Base-by-base conservation (phyloP, 2,329 filamentous ascomycete genomes). In the Fusarium veterinarium region DNA sequence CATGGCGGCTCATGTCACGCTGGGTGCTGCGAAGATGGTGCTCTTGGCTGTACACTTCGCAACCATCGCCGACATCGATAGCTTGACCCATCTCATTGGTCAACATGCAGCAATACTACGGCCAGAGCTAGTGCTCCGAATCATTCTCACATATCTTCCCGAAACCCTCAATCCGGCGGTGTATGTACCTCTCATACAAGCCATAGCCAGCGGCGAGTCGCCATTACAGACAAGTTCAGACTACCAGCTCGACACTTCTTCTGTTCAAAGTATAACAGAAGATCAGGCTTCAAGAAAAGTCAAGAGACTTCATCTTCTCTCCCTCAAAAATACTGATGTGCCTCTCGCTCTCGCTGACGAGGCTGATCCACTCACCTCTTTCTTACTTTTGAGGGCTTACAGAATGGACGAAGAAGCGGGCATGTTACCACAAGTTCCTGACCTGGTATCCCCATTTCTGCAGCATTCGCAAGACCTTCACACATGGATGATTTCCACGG, bases 131-230 rank as follows among this genome's bases (percentile, higher is more conserved):
- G 79, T 93, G 30, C 85, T 96, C 64, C 90, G 92, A 48, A 90
- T 96, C 59, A 83, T 97, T 28, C 86, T 97, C 49, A 93, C 91
- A 25, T 93, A 92, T 78, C 86, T 97, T 2, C 94, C 94, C 31
- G 93, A 95, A 80, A 91, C 88, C 46, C 78, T 90, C 9, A 88
- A 88, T 9, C 90, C 93, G 9, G 82, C 81, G n/a, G 79, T 84
- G 49, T 95, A 95, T 78, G 83, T 89, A 23, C 83, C 84, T 19
- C 88, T 93, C 57, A 78, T 95, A 23, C 81, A 87, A 74, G 86
- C 90, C 58, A 82, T 95, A 67, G 85, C 84, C 44, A 82, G 83
- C 8, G 84, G 83, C 57, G 80, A 86, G 25, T 83, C 88, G 44
- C 80, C 83, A 19, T 80, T 84, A 23, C 76, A 80, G 33, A 80